Percentiles rank a stretch among this genome's conserved stretches.
These are phyloP conservation scores for Scedosporium boydii DNA, from an alignment of 2,329 filamentous ascomycete species.

Conservation along the genomic window DNA sequence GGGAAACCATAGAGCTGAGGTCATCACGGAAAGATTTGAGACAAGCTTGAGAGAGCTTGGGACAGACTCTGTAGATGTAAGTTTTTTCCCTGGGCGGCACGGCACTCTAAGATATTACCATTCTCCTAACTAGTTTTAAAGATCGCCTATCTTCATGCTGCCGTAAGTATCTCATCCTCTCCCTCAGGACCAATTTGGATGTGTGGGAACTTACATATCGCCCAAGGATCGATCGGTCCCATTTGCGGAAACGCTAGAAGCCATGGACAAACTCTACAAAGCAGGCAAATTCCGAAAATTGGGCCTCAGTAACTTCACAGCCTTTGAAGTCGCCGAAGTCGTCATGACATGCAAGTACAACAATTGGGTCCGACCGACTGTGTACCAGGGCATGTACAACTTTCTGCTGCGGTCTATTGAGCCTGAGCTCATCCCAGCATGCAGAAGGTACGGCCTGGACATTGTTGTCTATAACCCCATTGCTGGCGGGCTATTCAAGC, in stretches of 20 bases:
- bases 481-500: conserved; percentile 70
- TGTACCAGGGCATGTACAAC: conserved; percentile 88
- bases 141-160: conserved; percentile 69
- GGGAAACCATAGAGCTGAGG: conserved; percentile 47
- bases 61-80: conserved; percentile 61
- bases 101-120: background rate
- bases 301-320: conserved; percentile 75
- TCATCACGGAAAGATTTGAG: conserved; percentile 54
- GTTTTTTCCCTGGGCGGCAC: conserved; percentile 12
- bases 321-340: conserved; percentile 81
- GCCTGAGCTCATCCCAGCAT: conserved; percentile 62
- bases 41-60: conserved; percentile 62
- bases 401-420: conserved; percentile 69
- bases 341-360: conserved; percentile 70
- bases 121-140: conserved; percentile 9
- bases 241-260: conserved; percentile 71
- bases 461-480: conserved; percentile 77
- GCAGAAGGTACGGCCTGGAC: conserved; percentile 66
- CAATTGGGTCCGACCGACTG: conserved; percentile 71
- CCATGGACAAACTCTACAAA: conserved; percentile 73
- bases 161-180: conserved; percentile 21
- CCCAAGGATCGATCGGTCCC: conserved; percentile 51
- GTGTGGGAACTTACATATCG: background rate
- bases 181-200: background rate
- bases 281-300: conserved; percentile 75